These are phyloP conservation scores for Fusarium sp. DNA, from an alignment of 2,329 filamentous ascomycete genomes.

Conservation along the genomic window DNA sequence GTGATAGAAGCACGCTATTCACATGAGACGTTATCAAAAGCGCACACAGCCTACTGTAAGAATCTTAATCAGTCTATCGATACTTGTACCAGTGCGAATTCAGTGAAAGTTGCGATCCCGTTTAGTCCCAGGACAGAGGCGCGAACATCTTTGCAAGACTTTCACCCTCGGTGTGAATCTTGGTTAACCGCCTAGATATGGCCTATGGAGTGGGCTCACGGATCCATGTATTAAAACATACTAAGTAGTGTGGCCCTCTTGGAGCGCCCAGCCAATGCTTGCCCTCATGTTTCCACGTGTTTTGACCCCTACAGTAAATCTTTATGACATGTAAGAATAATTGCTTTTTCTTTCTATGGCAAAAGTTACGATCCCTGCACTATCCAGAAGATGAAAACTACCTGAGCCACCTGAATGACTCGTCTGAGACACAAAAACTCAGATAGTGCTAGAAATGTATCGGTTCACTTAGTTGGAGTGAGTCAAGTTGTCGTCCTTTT, in stretches of 20 bases:
- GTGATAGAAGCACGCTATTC: background rate
- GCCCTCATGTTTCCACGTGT: slow-evolving; percentile 12
- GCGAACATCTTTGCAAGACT: background rate
- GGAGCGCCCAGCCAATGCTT: background rate
- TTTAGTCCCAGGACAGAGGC: background rate
- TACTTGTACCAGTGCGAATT: background rate
- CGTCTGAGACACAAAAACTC: background rate
- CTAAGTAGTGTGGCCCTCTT: background rate
- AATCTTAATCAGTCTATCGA: background rate
- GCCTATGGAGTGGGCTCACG: background rate
- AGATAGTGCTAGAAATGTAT: background rate
- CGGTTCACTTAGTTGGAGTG: background rate
- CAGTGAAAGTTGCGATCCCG: background rate
- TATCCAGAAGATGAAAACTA: background rate
- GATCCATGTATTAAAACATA: background rate
- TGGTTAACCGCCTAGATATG: slow-evolving; percentile 2
- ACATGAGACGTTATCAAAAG: background rate
- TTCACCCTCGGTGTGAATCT: background rate
- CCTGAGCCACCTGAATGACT: slow-evolving; percentile 9
- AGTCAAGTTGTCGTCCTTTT: slow-evolving; percentile 3
- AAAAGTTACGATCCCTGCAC: slow-evolving; percentile 1
- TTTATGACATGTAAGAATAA: slow-evolving; percentile 13
- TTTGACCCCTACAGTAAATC: slow-evolving; percentile 13
- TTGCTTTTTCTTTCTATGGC: slow-evolving; percentile 12
- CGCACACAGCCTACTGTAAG: background rate